These are phyloP conservation scores for Plasmopara viticola DNA, from an alignment of 352 stramenopile species.

Conservation along the genomic window DNA sequence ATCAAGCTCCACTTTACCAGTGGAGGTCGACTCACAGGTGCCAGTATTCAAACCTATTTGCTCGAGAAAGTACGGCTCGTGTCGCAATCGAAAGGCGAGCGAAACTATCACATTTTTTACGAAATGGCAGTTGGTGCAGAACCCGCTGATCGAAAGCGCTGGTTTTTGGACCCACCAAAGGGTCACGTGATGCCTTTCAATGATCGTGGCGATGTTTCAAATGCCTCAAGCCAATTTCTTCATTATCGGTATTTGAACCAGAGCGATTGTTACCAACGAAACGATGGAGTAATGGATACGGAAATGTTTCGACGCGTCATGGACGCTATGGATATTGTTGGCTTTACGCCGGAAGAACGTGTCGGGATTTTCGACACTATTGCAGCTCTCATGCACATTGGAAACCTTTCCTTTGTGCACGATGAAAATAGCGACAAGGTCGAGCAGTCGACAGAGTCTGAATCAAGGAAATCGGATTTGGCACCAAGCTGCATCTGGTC, in stretches of 20 bases:
- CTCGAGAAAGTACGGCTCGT: conserved; percentile 91
- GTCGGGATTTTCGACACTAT: conserved; percentile 76
- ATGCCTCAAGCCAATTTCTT: conserved; percentile 46
- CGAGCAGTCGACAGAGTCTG: conserved; percentile 29
- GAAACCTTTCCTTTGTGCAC: conserved; percentile 83
- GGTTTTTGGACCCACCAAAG: conserved; percentile 53
- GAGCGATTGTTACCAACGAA: conserved; percentile 76
- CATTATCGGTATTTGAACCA: conserved; percentile 84
- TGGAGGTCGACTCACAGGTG: conserved; percentile 62
- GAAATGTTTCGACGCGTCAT: conserved; percentile 77
- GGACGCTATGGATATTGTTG: conserved; percentile 78
- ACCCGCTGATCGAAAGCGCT: conserved; percentile 41
- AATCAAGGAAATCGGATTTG: conserved; percentile 33
- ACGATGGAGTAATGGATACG: conserved; percentile 65
- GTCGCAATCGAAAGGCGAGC: conserved; percentile 71
- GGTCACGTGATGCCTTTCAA: conserved; percentile 29
- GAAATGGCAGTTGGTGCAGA: conserved; percentile 67
- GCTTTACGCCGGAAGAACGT: conserved; percentile 70
- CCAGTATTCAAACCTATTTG: conserved; percentile 90
- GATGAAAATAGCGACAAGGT: conserved; percentile 55
- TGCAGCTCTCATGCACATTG: conserved; percentile 84
- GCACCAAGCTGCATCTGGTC: conserved; percentile 61
- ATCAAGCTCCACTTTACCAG: conserved; percentile 88
- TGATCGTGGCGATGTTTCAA: conserved; percentile 38
- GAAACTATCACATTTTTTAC: conserved; percentile 88